Evolutionary conservation across 1,139 yeast species (phyloP), one percentile per base, ranked within the genome.

Genomic region (Geotrichum bryndzae): DNA sequence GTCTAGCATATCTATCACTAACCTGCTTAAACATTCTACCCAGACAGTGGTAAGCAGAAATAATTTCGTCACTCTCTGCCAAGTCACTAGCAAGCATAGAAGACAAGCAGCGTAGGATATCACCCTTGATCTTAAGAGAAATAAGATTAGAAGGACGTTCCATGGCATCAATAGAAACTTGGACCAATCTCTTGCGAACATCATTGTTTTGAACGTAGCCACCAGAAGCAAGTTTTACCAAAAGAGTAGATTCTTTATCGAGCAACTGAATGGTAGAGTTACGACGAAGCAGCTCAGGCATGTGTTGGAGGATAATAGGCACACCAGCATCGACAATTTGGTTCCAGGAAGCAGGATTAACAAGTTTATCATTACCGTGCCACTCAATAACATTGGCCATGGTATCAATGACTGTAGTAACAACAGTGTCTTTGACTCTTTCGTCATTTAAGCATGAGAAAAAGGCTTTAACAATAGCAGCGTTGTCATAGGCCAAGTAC

Each of bases 351-450:
- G 61, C 27, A 54, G 45, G 8, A 15, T 61, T 48, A 46, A 63
- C 38, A 59, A 56, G 50, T 27, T 60, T 54, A 11, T 77, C 74
- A 35, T 81, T 84, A 55, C 79, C 81, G n/a, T 74, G 74, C 65
- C 82, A 69, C 63, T 76, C 65, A 70, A 75, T 68, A 73, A 83
- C 76, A 63, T 80, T 78, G 33, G 78, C 74, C 60, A 86, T 79
- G 64, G 88, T 86, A 52, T 82, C 83, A 61, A 91, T 75, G 13
- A 87, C 83, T 15, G 79, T 74, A 1, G 78, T 74, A 13, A 87
- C 71, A 6, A 90, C 97, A 1, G 85, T 67, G 57, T 86, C 92
- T 69, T 90, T 90, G 2, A 88, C 86, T 63, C 82, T 79, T 1
- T 76, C 71, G 67, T 83, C 82, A 1, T 79, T 76, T 54, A 90